phyloP scores from a whole-genome alignment of 1,139 yeast species.

The Lodderomyces pseudojiufengensis region DNA sequence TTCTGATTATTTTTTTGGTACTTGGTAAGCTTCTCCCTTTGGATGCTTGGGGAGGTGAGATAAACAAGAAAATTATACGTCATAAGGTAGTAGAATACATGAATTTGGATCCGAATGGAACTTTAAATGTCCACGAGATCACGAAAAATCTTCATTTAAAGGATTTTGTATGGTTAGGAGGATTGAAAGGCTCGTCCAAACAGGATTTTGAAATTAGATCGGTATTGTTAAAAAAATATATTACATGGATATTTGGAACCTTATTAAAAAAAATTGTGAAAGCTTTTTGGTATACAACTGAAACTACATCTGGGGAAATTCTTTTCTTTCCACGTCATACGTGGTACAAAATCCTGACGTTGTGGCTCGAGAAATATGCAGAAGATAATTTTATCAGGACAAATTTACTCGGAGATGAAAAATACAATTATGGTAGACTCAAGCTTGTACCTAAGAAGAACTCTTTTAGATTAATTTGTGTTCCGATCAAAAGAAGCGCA shows the following conservation, averaged over 20 bases:
- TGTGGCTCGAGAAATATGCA: conserved; percentile 41
- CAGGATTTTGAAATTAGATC: conserved; percentile 35
- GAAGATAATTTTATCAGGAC: conserved; percentile 22
- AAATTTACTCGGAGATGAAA: conserved; percentile 11
- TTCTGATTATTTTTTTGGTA: conserved; percentile 36
- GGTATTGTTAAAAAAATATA: conserved; percentile 34
- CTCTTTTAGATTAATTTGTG: conserved; percentile 58
- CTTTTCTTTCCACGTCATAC: conserved; percentile 55
- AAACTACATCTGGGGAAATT: conserved; percentile 29
- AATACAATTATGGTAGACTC: conserved; percentile 31
- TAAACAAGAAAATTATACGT: conserved; percentile 44
- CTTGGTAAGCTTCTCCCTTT: conserved; percentile 50
- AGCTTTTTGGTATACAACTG: conserved; percentile 67
- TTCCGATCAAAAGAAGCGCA: conserved; percentile 40
- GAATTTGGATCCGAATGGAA: conserved; percentile 29
- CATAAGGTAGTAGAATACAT: conserved; percentile 38
- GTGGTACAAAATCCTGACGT: conserved; percentile 50
- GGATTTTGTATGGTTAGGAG: conserved; percentile 49
- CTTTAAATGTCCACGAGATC: conserved; percentile 23
- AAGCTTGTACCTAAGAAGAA: conserved; percentile 53
- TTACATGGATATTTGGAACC: conserved; percentile 55
- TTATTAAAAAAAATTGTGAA: conserved; percentile 49
- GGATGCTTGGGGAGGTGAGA: conserved; percentile 50
- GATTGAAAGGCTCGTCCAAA: conserved; percentile 23
- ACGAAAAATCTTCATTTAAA: conserved; percentile 30